Percentiles rank a stretch among this genome's conserved stretches.
phyloP scores from a whole-genome alignment of 2,329 filamentous ascomycete species.

The Diaporthe batatas region DNA sequence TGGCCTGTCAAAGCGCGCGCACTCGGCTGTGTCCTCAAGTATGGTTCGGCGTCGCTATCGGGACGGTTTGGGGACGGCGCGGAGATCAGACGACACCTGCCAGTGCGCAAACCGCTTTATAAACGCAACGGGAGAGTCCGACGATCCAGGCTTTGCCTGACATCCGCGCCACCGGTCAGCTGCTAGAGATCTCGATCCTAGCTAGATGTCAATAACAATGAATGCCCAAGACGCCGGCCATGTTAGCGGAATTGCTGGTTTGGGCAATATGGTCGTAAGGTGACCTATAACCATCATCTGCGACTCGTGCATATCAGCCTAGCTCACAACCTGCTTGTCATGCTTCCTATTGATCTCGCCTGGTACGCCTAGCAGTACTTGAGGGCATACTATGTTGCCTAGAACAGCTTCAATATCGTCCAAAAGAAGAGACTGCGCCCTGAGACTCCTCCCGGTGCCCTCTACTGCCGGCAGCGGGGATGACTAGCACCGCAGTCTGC shows the following conservation, averaged over 20 bases:
- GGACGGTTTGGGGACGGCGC: slow-evolving; percentile 8
- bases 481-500: not conserved
- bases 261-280: not conserved
- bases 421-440: not conserved
- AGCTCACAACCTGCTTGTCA: not conserved
- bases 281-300: not conserved
- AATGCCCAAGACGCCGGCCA: not conserved
- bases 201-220: not conserved
- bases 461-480: not conserved
- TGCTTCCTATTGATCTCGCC: not conserved
- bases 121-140: slow-evolving; percentile 6
- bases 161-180: not conserved
- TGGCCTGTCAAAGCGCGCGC: slow-evolving; percentile 20
- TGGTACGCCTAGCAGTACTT: no score
- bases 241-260: not conserved
- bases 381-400: not conserved
- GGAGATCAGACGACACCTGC: slow-evolving; percentile 16
- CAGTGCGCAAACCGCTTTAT: slow-evolving; percentile 1
- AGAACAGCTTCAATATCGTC: not conserved
- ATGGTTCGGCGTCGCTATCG: not conserved
- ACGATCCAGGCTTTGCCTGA: not conserved
- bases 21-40: not conserved
- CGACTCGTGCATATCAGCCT: not conserved
- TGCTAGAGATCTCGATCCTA: slow-evolving; percentile 4
- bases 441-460: not conserved